Evolutionary conservation across 1,284 basidiomycete genomes (phyloP).

Genomic region (Xerocomus cyaneibrunnescens): DNA sequence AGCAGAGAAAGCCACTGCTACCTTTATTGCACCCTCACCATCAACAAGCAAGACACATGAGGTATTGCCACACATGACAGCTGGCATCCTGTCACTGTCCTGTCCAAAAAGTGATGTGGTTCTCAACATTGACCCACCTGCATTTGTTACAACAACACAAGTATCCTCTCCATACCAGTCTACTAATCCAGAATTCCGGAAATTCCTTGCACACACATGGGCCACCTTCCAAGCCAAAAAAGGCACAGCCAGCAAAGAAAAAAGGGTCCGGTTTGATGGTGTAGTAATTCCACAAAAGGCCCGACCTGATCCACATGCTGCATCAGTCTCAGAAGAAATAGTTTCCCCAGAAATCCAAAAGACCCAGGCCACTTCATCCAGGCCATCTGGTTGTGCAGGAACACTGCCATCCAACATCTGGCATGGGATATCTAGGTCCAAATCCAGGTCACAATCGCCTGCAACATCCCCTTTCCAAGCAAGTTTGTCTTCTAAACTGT

Average conservation of each 20-base stretch:
- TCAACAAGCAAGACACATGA: too few species aligned
- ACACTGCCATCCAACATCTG: too few species aligned
- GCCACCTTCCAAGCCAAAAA: neutral
- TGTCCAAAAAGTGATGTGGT: neutral
- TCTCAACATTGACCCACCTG: neutral
- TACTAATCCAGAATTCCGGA: neutral
- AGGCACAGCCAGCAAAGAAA: neutral
- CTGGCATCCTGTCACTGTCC: neutral
- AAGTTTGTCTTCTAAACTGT: too few species aligned
- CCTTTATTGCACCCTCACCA: too few species aligned
- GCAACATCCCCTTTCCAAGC: too few species aligned
- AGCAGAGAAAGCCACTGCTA: too few species aligned
- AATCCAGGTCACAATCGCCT: too few species aligned
- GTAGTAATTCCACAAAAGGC: neutral
- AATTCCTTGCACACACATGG: neutral
- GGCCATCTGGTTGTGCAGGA: too few species aligned
- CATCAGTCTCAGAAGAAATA: neutral
- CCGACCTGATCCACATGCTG: neutral
- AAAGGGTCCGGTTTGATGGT: neutral
- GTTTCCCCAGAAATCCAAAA: too few species aligned
- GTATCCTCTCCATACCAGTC: neutral
- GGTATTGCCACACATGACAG: neutral
- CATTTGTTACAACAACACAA: neutral
- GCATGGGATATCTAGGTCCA: too few species aligned
- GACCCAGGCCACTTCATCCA: too few species aligned